Base-by-base conservation (phyloP, 257 asterid species). In the Fraxinus americana region DNA sequence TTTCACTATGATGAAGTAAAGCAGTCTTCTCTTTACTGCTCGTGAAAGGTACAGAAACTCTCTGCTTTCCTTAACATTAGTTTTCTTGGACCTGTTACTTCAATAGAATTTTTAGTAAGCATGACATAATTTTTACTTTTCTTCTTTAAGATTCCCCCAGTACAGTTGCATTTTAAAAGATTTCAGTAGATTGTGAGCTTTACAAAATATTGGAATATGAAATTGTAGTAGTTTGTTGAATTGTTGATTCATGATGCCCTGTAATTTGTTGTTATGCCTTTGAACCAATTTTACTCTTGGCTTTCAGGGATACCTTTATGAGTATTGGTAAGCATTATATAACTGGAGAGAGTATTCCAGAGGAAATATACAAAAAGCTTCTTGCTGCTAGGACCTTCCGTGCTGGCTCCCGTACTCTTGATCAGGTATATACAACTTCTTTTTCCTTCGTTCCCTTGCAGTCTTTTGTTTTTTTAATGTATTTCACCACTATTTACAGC, bases 341-440 rank as follows among this genome's bases (percentile, higher is more conserved):
- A 87, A 90, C 98, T 67, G 98, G 95, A 78, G 97, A 96, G 83
- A 78, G 83, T 80, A 91, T 93, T 79, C 98, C 97, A 14, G 98
- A 96, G 84, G 97, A 82, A 78, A 88, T 93, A 76, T 96, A 96
- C 85, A 67, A 86, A 84, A 96, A 91, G 90, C 98, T 96, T 87
- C 98, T 96, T 79, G 97, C 98, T 76, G 98, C 98, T 27, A 90
- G 97, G 87, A 96, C 98, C 54, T 96, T 87, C 86, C 98, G 96
- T 81, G 97, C 98, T 71, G 98, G 99, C 75, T 88, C 99, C 81
- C 66, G 81, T 36, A 93, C 92, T 85, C 99, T 96, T 78, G 90
- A 97, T 82, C 98, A 93, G 97, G 99, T 93, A 69, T 70, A 87
- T 35, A 67, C 82, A 65, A 13, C 68, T 61, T 59, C 67, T 59